Conservation (phyloP, 2,329 filamentous ascomycete species). For the Talaromyces sp. region DNA sequence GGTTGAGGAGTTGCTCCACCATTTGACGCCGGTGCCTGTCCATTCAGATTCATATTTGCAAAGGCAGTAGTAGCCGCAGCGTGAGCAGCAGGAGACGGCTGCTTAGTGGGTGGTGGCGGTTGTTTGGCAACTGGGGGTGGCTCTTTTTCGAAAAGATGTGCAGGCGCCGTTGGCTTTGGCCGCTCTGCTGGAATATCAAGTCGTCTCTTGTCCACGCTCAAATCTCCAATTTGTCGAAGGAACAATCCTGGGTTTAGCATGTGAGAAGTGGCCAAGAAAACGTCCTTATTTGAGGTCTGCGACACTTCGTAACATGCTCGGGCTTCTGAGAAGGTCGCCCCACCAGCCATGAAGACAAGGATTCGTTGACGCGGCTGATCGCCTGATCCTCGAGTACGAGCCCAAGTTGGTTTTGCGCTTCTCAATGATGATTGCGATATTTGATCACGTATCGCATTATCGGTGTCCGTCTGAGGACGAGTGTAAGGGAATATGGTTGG, state of each 20-base stretch:
- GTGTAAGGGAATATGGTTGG: constrained; percentile 66
- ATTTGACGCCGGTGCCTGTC: constrained; percentile 21
- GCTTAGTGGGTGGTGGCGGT: constrained; percentile 23
- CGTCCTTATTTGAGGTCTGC: constrained; percentile 67
- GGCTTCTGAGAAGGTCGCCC: constrained; percentile 88
- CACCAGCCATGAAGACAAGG: constrained; percentile 91
- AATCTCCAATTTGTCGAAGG: constrained; percentile 74
- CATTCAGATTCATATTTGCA: constrained; percentile 37
- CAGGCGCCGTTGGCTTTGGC: constrained; percentile 76
- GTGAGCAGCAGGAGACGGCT: constrained; percentile 4
- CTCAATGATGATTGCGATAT: constrained; percentile 71
- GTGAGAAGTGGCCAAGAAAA: constrained; percentile 86
- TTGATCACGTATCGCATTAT: constrained; percentile 48
- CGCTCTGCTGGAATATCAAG: constrained; percentile 78
- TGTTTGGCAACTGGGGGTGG: constrained; percentile 38
- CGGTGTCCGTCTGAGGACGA: constrained; percentile 54
- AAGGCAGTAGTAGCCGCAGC: constrained; percentile 30
- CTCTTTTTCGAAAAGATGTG: constrained; percentile 77
- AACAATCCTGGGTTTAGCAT: constrained; percentile 87
- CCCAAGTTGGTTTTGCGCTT: constrained; percentile 93
- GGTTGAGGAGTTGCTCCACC: constrained; percentile 19
- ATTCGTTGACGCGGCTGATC: constrained; percentile 84
- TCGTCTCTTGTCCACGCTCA: constrained; percentile 69
- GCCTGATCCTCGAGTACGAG: constrained; percentile 69
- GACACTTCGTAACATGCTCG: constrained; percentile 86